A percentile compares a stretch with the other conserved stretches of the same genome.
Conservation (phyloP, 805 yeast genomes). For the Candida tibetensis region DNA sequence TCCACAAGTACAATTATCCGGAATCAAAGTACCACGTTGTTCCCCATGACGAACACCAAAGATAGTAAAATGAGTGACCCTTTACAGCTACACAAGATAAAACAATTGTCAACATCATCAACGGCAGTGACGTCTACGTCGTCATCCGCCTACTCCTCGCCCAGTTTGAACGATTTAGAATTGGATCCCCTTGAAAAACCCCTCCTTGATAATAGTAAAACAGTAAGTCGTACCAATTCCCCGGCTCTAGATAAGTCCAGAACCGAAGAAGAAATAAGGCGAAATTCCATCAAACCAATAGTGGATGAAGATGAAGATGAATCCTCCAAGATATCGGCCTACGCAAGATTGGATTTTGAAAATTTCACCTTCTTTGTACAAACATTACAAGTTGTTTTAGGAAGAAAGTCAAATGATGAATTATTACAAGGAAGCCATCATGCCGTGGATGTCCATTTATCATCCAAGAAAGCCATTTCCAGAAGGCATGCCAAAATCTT, state of each 20-base stretch:
- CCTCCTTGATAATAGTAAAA: slow-evolving; percentile 6
- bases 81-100: not conserved
- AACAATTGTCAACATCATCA: not conserved
- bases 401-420: slow-evolving; percentile 65
- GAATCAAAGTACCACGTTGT: not conserved
- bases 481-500: slow-evolving; percentile 93
- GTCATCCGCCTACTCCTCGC: not conserved
- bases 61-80: not conserved
- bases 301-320: slow-evolving; percentile 12
- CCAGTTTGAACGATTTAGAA: slow-evolving; percentile 5
- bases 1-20: not conserved
- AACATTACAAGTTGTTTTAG: slow-evolving; percentile 88
- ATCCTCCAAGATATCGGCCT: slow-evolving; percentile 47
- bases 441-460: slow-evolving; percentile 88
- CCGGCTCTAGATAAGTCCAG: not conserved
- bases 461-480: slow-evolving; percentile 89
- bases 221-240: slow-evolving; percentile 16
- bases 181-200: slow-evolving; percentile 12
- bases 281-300: slow-evolving; percentile 7
- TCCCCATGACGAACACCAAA: not conserved
- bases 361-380: slow-evolving; percentile 94
- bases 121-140: not conserved
- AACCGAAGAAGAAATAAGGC: slow-evolving; percentile 12
- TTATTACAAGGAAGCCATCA: slow-evolving; percentile 62
- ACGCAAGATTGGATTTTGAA: slow-evolving; percentile 84